These are phyloP conservation scores for Schwanniomyces occidentalis DNA, from an alignment of 805 yeast genomes.

Conservation along the genomic window DNA sequence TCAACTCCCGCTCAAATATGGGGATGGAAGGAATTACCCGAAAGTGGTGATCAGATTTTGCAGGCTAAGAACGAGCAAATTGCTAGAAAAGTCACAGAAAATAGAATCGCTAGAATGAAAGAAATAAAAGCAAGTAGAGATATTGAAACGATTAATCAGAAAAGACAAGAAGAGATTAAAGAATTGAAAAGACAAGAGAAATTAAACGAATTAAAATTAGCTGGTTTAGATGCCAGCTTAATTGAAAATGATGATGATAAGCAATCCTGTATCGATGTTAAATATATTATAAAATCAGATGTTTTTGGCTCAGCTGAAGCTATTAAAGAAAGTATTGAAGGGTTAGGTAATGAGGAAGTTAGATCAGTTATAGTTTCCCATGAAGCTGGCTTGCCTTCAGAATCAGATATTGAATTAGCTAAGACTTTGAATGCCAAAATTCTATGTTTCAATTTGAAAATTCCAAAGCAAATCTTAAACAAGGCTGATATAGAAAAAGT, in stretches of 20 bases:
- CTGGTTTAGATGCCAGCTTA: slow-evolving; percentile 59
- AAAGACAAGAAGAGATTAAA: slow-evolving; percentile 55
- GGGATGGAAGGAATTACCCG: slow-evolving; percentile 95
- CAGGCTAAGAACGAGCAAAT: slow-evolving; percentile 72
- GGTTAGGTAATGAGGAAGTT: slow-evolving; percentile 87
- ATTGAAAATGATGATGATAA: slow-evolving; percentile 27
- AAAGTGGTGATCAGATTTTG: slow-evolving; percentile 82
- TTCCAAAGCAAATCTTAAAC: slow-evolving; percentile 61
- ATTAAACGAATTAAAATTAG: slow-evolving; percentile 55
- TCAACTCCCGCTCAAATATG: slow-evolving; percentile 86
- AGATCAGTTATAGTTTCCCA: slow-evolving; percentile 64
- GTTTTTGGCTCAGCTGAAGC: slow-evolving; percentile 97
- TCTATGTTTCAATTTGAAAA: slow-evolving; percentile 72
- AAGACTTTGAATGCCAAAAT: slow-evolving; percentile 58
- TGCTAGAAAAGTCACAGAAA: slow-evolving; percentile 74
- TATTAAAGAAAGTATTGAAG: slow-evolving; percentile 73
- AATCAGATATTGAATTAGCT: slow-evolving; percentile 42
- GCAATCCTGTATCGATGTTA: slow-evolving; percentile 28
- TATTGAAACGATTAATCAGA: slow-evolving; percentile 69
- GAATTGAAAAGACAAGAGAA: slow-evolving; percentile 53
- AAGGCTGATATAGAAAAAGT: slow-evolving; percentile 62
- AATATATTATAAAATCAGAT: slow-evolving; percentile 83
- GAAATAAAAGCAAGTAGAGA: slow-evolving; percentile 59
- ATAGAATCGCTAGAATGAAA: slow-evolving; percentile 56
- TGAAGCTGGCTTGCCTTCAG: slow-evolving; percentile 76